Evolutionary conservation across 2,329 filamentous ascomycete genomes (phyloP).

Genomic region (Neurospora crassa): DNA sequence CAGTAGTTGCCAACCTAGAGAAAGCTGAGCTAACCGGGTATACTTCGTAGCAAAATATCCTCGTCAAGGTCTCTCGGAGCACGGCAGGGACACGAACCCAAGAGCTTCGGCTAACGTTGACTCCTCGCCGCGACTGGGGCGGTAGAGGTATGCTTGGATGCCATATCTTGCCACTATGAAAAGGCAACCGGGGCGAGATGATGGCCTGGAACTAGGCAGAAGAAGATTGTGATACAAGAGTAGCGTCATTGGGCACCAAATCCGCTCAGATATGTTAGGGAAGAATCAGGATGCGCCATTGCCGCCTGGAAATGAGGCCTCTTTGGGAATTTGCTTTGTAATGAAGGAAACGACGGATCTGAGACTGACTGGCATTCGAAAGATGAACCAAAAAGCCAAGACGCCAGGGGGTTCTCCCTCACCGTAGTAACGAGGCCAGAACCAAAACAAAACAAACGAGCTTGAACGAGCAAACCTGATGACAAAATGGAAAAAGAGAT

Average conservation of each 20-base stretch:
- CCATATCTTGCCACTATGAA: conserved; percentile 71
- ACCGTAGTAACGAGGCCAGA: not conserved
- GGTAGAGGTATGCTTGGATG: conserved; percentile 84
- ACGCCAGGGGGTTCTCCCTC: not conserved
- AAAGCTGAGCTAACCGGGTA: conserved; percentile 16
- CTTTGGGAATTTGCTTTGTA: not conserved
- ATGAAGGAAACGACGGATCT: not conserved
- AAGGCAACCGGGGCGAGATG: not conserved
- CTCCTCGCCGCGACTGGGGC: conserved; percentile 75
- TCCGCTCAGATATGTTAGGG: not conserved
- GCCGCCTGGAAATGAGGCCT: conserved; percentile 3
- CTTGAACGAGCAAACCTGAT: not conserved
- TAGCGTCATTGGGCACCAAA: not conserved
- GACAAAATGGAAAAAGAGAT: not conserved
- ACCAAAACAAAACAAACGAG: not conserved
- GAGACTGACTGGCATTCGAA: not conserved
- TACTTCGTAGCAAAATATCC: conserved; percentile 49
- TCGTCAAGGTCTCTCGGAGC: conserved; percentile 55
- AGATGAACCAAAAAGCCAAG: not conserved
- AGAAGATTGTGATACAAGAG: not conserved
- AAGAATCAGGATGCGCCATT: not conserved
- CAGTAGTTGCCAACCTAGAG: not conserved
- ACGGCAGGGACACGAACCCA: conserved; percentile 31
- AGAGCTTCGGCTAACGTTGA: conserved; percentile 63
- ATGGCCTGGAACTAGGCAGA: not conserved